Evolutionary conservation across 108 stramenopile genomes (phyloP).

Genomic region (Epithemia pelagica): DNA sequence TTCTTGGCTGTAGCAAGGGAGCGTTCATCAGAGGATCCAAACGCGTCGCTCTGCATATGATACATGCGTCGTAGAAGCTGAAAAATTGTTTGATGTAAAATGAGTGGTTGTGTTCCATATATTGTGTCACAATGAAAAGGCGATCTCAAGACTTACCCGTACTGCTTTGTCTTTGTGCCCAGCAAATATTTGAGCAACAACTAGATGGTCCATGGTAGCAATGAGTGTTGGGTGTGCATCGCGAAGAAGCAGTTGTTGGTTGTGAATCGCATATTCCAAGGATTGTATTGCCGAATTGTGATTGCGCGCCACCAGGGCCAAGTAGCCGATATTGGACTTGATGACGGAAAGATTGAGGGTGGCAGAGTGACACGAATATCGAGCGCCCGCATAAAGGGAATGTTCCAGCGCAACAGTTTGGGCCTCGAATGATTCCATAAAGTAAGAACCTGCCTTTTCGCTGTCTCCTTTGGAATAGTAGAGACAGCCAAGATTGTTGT

Average conservation of each 20-base stretch:
- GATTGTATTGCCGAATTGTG: neutral
- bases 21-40: conserved; percentile 23
- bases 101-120: no score
- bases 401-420: conserved; percentile 23
- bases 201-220: conserved; percentile 50
- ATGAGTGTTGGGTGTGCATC: conserved; percentile 33
- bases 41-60: conserved; percentile 26
- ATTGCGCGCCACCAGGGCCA: conserved; percentile 30
- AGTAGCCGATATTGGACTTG: conserved; percentile 38
- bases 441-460: conserved; percentile 20
- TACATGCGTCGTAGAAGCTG: conserved; percentile 36
- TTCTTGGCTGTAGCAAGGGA: conserved; percentile 25
- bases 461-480: conserved; percentile 27
- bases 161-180: conserved; percentile 32
- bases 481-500: conserved; percentile 50
- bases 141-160: conserved; percentile 14
- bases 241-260: conserved; percentile 34
- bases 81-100: no score
- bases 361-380: conserved; percentile 19
- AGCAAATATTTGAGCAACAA: conserved; percentile 28
- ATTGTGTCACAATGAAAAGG: no score
- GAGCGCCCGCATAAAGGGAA: conserved; percentile 31
- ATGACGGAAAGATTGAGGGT: conserved; percentile 37
- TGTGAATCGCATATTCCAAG: neutral
- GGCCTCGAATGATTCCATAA: conserved; percentile 32